phyloP scores from a whole-genome alignment of 2,329 filamentous ascomycete genomes.

The Penicillium palitans region DNA sequence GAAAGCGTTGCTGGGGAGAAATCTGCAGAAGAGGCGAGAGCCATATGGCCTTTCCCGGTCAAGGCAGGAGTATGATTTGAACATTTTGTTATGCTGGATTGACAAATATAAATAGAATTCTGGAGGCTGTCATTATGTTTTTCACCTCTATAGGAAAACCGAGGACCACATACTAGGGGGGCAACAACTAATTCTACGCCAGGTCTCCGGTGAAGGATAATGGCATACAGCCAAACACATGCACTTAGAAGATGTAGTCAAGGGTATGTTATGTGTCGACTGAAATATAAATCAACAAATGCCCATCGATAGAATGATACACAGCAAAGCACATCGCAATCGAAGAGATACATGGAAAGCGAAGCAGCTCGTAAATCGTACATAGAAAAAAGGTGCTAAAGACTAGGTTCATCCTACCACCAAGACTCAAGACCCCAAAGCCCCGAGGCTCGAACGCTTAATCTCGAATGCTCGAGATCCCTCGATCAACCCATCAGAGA shows the following conservation, averaged over 20 bases:
- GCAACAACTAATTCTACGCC: neutral
- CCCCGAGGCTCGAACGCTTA: slow-evolving; percentile 1
- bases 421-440: neutral
- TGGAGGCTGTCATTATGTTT: neutral
- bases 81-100: neutral
- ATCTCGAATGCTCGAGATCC: slow-evolving; percentile 69
- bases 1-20: slow-evolving; percentile 19
- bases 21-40: slow-evolving; percentile 21
- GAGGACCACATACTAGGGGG: neutral
- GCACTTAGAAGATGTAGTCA: neutral
- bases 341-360: neutral
- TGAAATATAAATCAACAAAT: neutral
- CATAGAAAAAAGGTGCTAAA: neutral
- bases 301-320: neutral
- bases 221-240: neutral
- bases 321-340: neutral
- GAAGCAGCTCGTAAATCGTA: slow-evolving; percentile 8
- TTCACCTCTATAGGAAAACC: neutral
- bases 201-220: neutral
- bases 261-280: neutral
- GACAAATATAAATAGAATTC: neutral
- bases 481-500: slow-evolving; percentile 75
- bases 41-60: slow-evolving; percentile 24
- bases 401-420: neutral
- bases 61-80: slow-evolving; percentile 3